These are phyloP conservation scores for Chlorella sorokiniana DNA, from an alignment of 139 green algal species.

Conservation along the genomic window DNA sequence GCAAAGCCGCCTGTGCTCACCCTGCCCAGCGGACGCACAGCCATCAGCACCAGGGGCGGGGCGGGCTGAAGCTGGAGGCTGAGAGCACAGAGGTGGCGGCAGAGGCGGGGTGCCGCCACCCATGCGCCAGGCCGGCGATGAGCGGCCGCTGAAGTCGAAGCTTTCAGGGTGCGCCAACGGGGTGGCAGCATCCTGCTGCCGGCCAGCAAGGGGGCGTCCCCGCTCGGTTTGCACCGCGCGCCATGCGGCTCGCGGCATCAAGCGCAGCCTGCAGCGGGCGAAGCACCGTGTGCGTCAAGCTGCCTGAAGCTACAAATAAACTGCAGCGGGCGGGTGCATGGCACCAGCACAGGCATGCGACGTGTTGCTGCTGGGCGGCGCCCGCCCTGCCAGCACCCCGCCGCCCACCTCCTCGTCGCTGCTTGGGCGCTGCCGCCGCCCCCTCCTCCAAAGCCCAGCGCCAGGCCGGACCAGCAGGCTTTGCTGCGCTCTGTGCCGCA, in stretches of 20 bases:
- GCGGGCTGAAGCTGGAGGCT: conserved; percentile 30
- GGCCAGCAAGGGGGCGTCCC: not conserved
- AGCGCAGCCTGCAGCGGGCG: not conserved
- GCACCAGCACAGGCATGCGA: not conserved
- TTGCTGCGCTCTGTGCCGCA: conserved; percentile 17
- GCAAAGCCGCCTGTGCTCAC: conserved; percentile 16
- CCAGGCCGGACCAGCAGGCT: not conserved
- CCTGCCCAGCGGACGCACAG: conserved; percentile 20
- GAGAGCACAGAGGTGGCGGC: conserved; percentile 19
- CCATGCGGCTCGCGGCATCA: conserved; percentile 33
- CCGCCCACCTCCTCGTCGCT: conserved; percentile 14
- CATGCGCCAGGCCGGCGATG: not conserved
- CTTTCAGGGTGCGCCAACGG: conserved; percentile 9
- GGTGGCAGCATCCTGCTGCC: not conserved
- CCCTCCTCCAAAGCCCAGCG: no score
- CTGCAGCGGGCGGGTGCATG: not conserved
- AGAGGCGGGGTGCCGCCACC: no score
- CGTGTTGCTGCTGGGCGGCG: no score
- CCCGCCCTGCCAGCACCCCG: conserved; percentile 8
- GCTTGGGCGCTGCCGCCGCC: no score
- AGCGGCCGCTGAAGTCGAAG: not conserved
- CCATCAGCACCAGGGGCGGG: conserved; percentile 20
- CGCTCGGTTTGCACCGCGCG: not conserved
- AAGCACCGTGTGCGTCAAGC: no score
- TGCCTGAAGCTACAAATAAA: not conserved